phyloP scores from a whole-genome alignment of 2,329 filamentous ascomycete species.

The Trichoderma sp. region DNA sequence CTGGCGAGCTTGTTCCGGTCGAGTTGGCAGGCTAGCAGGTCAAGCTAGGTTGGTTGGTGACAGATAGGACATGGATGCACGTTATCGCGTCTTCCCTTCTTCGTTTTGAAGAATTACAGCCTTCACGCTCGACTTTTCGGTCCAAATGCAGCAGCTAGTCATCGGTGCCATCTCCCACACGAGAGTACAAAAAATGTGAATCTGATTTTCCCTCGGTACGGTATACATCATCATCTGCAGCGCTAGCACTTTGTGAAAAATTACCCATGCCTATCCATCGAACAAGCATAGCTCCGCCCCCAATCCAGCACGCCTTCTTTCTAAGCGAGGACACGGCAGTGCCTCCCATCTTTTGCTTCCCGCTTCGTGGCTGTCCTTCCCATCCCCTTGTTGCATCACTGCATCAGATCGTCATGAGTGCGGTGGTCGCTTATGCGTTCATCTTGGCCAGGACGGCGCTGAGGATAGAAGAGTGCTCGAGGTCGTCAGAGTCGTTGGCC shows the following conservation, averaged over 20 bases:
- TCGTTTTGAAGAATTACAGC: constrained; percentile 3
- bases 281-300: constrained; percentile 5
- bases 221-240: constrained; percentile 27
- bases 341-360: constrained; percentile 13
- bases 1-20: constrained; percentile 68
- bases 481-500: constrained; percentile 81
- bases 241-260: constrained; percentile 26
- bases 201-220: constrained; percentile 23
- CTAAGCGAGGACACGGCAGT: constrained; percentile 18
- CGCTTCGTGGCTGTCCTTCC: neutral
- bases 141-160: constrained; percentile 11
- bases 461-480: constrained; percentile 74
- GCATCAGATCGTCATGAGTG: constrained; percentile 26
- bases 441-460: constrained; percentile 56
- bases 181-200: constrained; percentile 13
- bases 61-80: constrained; percentile 23
- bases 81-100: neutral
- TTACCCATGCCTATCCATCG: constrained; percentile 26
- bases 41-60: constrained; percentile 30
- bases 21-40: constrained; percentile 63
- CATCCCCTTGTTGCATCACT: neutral
- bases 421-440: constrained; percentile 22
- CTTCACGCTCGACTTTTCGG: neutral
- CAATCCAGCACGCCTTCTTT: constrained; percentile 1
- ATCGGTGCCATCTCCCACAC: constrained; percentile 18